These are phyloP conservation scores for Tolypocladium ophioglossoides DNA, from an alignment of 2,329 filamentous ascomycete species.

Conservation along the genomic window DNA sequence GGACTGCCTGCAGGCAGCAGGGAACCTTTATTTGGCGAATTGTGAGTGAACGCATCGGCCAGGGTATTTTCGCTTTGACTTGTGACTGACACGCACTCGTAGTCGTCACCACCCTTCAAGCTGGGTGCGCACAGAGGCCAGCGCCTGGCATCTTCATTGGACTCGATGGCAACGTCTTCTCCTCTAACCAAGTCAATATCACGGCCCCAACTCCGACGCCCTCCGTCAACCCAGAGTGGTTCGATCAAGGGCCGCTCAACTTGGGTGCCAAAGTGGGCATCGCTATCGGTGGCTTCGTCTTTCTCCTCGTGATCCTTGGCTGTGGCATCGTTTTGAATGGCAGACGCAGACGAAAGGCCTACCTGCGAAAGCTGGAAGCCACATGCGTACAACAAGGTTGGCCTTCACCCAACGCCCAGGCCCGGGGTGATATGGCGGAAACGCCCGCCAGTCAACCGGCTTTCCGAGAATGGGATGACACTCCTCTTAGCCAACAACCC, in stretches of 20 bases:
- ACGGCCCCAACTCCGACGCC: constrained; percentile 35
- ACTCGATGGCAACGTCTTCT: constrained; percentile 42
- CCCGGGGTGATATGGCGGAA: constrained; percentile 15
- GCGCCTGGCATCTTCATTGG: constrained; percentile 34
- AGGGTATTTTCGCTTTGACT: neutral
- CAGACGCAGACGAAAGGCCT: constrained; percentile 41
- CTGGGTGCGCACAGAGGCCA: constrained; percentile 44
- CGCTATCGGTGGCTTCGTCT: constrained; percentile 36
- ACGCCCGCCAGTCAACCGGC: constrained; percentile 43
- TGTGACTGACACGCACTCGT: constrained; percentile 10
- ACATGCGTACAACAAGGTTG: constrained; percentile 28
- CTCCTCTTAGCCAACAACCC: constrained; percentile 43
- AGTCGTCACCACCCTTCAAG: constrained; percentile 42
- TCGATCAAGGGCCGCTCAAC: constrained; percentile 32
- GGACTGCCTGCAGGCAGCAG: constrained; percentile 31
- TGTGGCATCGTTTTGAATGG: constrained; percentile 46
- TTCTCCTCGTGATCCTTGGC: constrained; percentile 37
- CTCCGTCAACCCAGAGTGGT: constrained; percentile 27
- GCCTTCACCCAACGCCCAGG: constrained; percentile 22
- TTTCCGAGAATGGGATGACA: constrained; percentile 42
- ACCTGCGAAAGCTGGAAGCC: constrained; percentile 36
- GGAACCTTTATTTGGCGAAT: constrained; percentile 37
- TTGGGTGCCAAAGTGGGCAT: constrained; percentile 49
- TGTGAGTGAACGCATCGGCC: constrained; percentile 26
- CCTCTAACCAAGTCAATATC: constrained; percentile 33